These are phyloP conservation scores for Aureobasidium lini DNA, from an alignment of 2,329 filamentous ascomycete genomes.

Conservation along the genomic window DNA sequence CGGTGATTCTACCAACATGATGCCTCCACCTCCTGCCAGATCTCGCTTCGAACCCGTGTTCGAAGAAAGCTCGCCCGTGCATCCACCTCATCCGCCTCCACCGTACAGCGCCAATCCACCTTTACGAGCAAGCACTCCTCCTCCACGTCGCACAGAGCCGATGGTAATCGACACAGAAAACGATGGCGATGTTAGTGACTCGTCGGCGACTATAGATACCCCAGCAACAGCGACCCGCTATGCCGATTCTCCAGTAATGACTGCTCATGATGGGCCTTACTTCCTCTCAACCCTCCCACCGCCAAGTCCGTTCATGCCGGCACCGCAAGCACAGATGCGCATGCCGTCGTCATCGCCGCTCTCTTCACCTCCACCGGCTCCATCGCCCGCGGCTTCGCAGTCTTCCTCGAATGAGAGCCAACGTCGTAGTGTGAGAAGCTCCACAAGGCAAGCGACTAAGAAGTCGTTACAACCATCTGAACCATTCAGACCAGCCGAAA, in stretches of 20 bases:
- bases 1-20: neutral
- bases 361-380: neutral
- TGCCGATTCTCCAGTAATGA: neutral
- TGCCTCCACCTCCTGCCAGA: neutral
- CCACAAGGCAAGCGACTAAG: neutral
- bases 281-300: neutral
- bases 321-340: neutral
- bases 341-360: neutral
- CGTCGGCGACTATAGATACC: neutral
- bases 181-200: slow-evolving; percentile 9
- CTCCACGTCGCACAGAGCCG: neutral
- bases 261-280: neutral
- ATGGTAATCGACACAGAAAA: neutral
- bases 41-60: neutral
- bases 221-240: slow-evolving; percentile 1
- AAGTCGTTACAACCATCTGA: neutral
- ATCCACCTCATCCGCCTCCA: slow-evolving; percentile 4
- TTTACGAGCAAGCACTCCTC: neutral
- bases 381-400: neutral
- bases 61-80: neutral
- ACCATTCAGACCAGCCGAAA: neutral
- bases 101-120: neutral
- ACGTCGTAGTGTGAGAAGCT: neutral
- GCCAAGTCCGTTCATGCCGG: neutral
- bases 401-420: neutral